phyloP scores from a whole-genome alignment of 495 filamentous ascomycete species.

The Trypethelium eluteriae region DNA sequence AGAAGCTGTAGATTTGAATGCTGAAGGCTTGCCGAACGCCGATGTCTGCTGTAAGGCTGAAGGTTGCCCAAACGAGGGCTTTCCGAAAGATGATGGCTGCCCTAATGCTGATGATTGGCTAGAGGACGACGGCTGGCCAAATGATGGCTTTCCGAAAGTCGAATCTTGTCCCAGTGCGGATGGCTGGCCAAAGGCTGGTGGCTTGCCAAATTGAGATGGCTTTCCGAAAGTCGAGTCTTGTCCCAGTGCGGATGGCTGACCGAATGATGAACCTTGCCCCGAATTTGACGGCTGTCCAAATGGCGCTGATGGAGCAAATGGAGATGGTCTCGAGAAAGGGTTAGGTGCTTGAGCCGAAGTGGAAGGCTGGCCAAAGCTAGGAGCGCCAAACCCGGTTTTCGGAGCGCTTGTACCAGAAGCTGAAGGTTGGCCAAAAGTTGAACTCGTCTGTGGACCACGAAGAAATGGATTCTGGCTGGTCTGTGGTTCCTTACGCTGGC shows the following conservation, averaged over 20 bases:
- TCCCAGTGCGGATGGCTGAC: constrained; percentile 18
- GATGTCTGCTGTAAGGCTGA: neutral
- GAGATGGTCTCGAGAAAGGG: constrained; percentile 1
- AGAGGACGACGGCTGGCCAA: constrained; percentile 18
- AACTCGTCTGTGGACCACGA: constrained; percentile 14
- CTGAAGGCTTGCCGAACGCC: constrained; percentile 14
- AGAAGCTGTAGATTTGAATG: constrained; percentile 14
- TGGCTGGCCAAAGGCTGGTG: constrained; percentile 24
- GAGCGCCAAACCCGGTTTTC: neutral
- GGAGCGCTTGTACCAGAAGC: constrained; percentile 22
- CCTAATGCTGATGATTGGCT: constrained; percentile 22
- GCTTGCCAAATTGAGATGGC: neutral
- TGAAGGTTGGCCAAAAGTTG: constrained; percentile 27
- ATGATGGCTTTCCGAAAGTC: constrained; percentile 21
- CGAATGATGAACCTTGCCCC: constrained; percentile 18
- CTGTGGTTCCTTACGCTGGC: constrained; percentile 24
- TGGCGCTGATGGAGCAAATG: neutral
- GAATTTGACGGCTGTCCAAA: constrained; percentile 1
- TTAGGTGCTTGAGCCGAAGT: constrained; percentile 20
- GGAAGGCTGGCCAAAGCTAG: constrained; percentile 17
- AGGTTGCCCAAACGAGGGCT: constrained; percentile 10
- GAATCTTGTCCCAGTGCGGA: constrained; percentile 19
- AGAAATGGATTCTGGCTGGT: constrained; percentile 14
- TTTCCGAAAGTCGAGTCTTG: constrained; percentile 10
- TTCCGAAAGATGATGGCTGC: constrained; percentile 22